Percentiles rank a stretch among this genome's conserved stretches.
Conservation (phyloP, 1,139 yeast species). For the Yamadazyma epiphylla region DNA sequence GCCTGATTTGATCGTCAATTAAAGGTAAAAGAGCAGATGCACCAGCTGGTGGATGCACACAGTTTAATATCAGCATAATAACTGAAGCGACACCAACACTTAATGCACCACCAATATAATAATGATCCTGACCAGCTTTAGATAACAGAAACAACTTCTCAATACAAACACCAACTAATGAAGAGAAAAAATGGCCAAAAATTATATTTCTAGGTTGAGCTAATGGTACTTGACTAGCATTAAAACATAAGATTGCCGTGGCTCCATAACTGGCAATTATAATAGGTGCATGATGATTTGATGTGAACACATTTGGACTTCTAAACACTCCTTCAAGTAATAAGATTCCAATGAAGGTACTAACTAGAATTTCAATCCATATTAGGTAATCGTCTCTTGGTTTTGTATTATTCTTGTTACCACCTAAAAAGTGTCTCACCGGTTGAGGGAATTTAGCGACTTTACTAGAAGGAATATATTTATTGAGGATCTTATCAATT, state of each 20-base stretch:
- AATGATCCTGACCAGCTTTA: slow-evolving; percentile 35
- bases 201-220: slow-evolving; percentile 66
- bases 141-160: slow-evolving; percentile 50
- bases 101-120: slow-evolving; percentile 62
- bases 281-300: slow-evolving; percentile 45
- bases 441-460: slow-evolving; percentile 25
- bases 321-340: slow-evolving; percentile 50
- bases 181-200: slow-evolving; percentile 52
- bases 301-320: slow-evolving; percentile 39
- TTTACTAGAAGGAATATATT: slow-evolving; percentile 26
- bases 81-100: slow-evolving; percentile 57
- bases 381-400: slow-evolving; percentile 38
- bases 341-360: slow-evolving; percentile 52
- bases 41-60: slow-evolving; percentile 75
- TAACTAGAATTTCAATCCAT: slow-evolving; percentile 46
- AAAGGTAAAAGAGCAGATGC: slow-evolving; percentile 66
- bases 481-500: slow-evolving; percentile 29
- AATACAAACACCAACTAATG: slow-evolving; percentile 53
- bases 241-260: slow-evolving; percentile 58
- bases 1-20: slow-evolving; percentile 41
- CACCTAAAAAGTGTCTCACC: slow-evolving; percentile 30
- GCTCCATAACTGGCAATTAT: slow-evolving; percentile 67
- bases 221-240: slow-evolving; percentile 53
- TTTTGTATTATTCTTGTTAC: slow-evolving; percentile 18
- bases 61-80: slow-evolving; percentile 52